Evolutionary conservation across 1,284 basidiomycete genomes (phyloP).

Genomic region (Apiotrichum mycotoxinovorans): DNA sequence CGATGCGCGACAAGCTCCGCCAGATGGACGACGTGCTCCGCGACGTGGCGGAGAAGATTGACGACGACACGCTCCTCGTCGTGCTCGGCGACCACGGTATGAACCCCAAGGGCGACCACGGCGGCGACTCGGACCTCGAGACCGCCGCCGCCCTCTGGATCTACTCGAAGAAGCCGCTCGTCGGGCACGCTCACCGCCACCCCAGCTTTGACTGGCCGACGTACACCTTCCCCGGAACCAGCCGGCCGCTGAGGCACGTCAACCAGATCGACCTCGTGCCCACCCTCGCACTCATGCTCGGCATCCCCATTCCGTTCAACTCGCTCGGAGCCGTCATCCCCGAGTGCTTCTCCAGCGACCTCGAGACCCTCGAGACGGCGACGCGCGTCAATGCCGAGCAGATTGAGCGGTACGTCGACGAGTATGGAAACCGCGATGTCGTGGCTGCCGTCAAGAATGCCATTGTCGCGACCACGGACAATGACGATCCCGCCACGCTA

Average conservation of each 20-base stretch:
- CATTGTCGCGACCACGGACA: background rate
- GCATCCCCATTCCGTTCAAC: slow-evolving; percentile 91
- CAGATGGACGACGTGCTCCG: slow-evolving; percentile 82
- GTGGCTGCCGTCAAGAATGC: slow-evolving; percentile 38
- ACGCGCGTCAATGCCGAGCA: slow-evolving; percentile 72
- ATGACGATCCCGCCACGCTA: background rate
- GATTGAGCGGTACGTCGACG: slow-evolving; percentile 69
- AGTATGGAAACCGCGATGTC: slow-evolving; percentile 74
- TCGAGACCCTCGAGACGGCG: slow-evolving; percentile 58
- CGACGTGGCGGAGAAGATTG: slow-evolving; percentile 61
- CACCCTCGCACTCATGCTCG: slow-evolving; percentile 83
- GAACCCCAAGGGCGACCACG: slow-evolving; percentile 92
- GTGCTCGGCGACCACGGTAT: slow-evolving; percentile 97
- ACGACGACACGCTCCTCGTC: slow-evolving; percentile 82
- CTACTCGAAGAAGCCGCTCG: slow-evolving; percentile 61
- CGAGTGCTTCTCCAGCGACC: slow-evolving; percentile 65
- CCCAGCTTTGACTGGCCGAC: slow-evolving; percentile 48
- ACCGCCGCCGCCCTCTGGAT: slow-evolving; percentile 86
- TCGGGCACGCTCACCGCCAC: slow-evolving; percentile 49
- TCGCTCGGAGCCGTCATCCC: slow-evolving; percentile 89
- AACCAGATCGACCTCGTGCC: slow-evolving; percentile 95
- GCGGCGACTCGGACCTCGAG: slow-evolving; percentile 83
- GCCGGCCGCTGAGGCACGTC: slow-evolving; percentile 61
- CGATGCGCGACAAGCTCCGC: slow-evolving; percentile 76
- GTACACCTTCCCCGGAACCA: slow-evolving; percentile 63